Base-by-base conservation (phyloP, 2,329 filamentous ascomycete genomes). In the Aspergillus sp. region DNA sequence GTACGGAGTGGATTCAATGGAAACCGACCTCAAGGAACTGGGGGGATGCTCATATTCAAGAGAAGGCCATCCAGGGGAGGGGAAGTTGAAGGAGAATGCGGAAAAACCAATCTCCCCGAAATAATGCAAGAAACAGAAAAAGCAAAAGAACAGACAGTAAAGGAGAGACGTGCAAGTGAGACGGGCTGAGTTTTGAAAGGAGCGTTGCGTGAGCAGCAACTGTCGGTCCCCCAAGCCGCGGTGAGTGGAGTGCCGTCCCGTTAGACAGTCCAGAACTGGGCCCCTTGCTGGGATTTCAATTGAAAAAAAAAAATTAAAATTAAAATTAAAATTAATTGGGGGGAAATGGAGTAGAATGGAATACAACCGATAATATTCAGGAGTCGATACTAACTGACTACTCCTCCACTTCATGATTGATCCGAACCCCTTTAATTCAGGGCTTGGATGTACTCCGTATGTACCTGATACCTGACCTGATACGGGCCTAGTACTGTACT, bases 201-300 rank as follows among this genome's bases (percentile, higher is more conserved):
- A 69, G 66, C 62, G 65, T 61, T 64, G 52, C 46, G 49, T 56
- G 58, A 49, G 54, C 53, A 55, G 39, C 20, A 20, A 20, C 47
- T 32, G 64, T 67, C 47, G 20, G 64, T 67, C 63, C 59, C 59
- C 56, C 58, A 66, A 62, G 7, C 11, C 32, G 32, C 65, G 58
- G 64, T 59, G 29, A 64, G 72, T 74, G 71, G 72, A 72, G 69
- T 61, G 12, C 65, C 61, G 62, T 65, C 64, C 65, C 65, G 62
- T 60, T 60, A 59, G 61, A 67, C 53, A 59, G 49, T 47, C 39
- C 49, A 69, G 64, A 65, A 64, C 64, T 62, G 61, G 58, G 63
- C 67, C 63, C 66, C 66, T 68, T 65, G 67, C 64, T 67, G 66
- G 63, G 32, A 36, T 3, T 36, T 36, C 11, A 14, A 14, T 12